These are phyloP conservation scores for Carex littledalei DNA, from an alignment of 176 grass and related monocot genomes.

Conservation along the genomic window DNA sequence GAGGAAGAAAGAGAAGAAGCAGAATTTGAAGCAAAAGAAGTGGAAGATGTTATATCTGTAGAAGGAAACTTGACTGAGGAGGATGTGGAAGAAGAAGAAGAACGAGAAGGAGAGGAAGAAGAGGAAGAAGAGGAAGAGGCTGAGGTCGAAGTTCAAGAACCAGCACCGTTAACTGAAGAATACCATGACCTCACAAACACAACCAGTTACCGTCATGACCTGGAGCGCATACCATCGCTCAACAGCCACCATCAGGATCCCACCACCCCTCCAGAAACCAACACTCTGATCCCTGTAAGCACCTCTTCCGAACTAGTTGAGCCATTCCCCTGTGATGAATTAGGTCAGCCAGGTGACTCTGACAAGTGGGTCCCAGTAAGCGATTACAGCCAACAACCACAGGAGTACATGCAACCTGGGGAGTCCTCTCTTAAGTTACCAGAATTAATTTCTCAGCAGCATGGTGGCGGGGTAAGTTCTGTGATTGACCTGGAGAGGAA, in stretches of 20 bases:
- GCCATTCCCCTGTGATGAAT: not conserved
- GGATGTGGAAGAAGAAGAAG: not conserved
- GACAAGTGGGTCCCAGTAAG: constrained; percentile 30
- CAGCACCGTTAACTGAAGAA: constrained; percentile 1
- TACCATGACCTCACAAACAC: not conserved
- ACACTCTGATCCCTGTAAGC: not conserved
- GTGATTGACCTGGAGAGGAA: constrained; percentile 34
- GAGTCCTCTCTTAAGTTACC: constrained; percentile 30
- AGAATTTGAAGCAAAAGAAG: constrained; percentile 2
- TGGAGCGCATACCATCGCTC: constrained; percentile 30
- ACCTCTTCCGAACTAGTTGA: not conserved
- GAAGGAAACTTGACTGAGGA: constrained; percentile 2
- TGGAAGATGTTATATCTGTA: not conserved
- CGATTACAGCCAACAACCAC: constrained; percentile 23
- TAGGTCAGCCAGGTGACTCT: not conserved
- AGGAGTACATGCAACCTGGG: constrained; percentile 10
- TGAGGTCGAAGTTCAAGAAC: not conserved
- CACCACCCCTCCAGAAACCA: not conserved
- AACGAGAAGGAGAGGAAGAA: not conserved
- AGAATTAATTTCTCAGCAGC: constrained; percentile 19
- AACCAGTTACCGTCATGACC: constrained; percentile 10
- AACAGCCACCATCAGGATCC: constrained; percentile 29
- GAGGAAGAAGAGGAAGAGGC: not conserved
- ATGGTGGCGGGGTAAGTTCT: not conserved
- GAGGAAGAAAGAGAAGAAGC: constrained; percentile 3